A percentile compares a stretch with the other conserved stretches of the same genome.
Conservation (phyloP, 345 rosid genomes). For the Trapa bicornis region DNA sequence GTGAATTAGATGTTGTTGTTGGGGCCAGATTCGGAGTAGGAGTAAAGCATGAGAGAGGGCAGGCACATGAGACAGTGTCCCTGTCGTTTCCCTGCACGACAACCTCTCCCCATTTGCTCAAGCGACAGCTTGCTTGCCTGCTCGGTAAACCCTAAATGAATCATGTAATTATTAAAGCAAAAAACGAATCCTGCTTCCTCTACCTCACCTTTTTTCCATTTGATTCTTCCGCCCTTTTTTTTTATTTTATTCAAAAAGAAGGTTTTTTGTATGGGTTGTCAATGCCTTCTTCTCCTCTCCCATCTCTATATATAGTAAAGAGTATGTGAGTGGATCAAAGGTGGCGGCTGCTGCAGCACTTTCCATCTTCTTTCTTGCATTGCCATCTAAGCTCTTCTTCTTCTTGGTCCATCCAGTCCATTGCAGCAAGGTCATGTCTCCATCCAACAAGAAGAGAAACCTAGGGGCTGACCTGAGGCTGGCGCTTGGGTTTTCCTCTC, state of each 20-base stretch:
- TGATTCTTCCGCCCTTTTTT: neutral
- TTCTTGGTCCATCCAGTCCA: slow-evolving; percentile 19
- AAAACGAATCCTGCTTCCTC: too few species aligned
- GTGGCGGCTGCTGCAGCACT: slow-evolving; percentile 39
- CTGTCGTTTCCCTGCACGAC: slow-evolving; percentile 24
- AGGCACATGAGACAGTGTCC: slow-evolving; percentile 15
- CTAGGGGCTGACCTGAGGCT: slow-evolving; percentile 71
- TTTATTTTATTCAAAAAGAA: neutral
- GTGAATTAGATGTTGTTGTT: too few species aligned
- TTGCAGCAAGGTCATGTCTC: slow-evolving; percentile 18
- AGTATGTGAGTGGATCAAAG: slow-evolving; percentile 19
- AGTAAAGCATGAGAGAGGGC: too few species aligned
- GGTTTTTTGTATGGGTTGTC: neutral
- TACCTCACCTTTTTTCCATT: neutral
- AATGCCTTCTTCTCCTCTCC: slow-evolving; percentile 2
- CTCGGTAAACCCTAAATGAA: neutral
- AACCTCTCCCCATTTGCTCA: slow-evolving; percentile 4
- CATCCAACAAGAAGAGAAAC: slow-evolving; percentile 35
- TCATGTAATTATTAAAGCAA: too few species aligned
- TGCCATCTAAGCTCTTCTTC: slow-evolving; percentile 1
- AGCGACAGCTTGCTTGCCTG: neutral
- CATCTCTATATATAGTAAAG: slow-evolving; percentile 5
- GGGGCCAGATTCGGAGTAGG: too few species aligned
- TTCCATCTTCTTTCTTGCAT: slow-evolving; percentile 1
- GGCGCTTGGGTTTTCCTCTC: slow-evolving; percentile 35